These are phyloP conservation scores for Phaeotremella skinneri DNA, from an alignment of 768 basidiomycete species.

Conservation along the genomic window DNA sequence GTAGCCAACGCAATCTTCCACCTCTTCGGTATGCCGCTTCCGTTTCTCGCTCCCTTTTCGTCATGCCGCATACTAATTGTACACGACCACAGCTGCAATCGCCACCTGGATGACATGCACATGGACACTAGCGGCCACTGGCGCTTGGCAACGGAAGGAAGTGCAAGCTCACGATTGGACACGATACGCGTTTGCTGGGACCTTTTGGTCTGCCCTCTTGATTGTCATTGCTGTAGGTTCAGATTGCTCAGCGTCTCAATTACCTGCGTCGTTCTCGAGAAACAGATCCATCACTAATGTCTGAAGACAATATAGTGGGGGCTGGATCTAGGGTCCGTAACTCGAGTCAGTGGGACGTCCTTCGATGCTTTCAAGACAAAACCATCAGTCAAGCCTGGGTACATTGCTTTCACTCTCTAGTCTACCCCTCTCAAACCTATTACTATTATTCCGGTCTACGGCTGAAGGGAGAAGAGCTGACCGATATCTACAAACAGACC, in stretches of 20 bases:
- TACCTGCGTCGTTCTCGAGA: not conserved
- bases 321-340: conserved; percentile 19
- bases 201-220: conserved; percentile 15
- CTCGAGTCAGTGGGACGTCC: conserved; percentile 3
- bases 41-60: conserved; percentile 24
- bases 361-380: not conserved
- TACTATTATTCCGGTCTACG: not conserved
- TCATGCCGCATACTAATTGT: conserved; percentile 5
- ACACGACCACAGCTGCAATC: conserved; percentile 13
- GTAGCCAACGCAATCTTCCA: conserved; percentile 31
- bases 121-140: conserved; percentile 32
- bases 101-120: conserved; percentile 22
- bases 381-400: conserved; percentile 24
- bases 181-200: conserved; percentile 25
- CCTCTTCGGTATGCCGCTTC: conserved; percentile 19
- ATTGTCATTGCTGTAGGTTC: conserved; percentile 33
- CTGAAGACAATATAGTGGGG: conserved; percentile 13
- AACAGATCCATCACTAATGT: not conserved
- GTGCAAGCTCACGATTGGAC: conserved; percentile 30
- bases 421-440: not conserved
- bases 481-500: conserved; percentile 19
- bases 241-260: not conserved
- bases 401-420: not conserved
- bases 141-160: conserved; percentile 26
- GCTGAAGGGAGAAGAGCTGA: not conserved